These are phyloP conservation scores for Colletotrichum lindemuthianum DNA, from an alignment of 2,329 filamentous ascomycete genomes.

Conservation along the genomic window DNA sequence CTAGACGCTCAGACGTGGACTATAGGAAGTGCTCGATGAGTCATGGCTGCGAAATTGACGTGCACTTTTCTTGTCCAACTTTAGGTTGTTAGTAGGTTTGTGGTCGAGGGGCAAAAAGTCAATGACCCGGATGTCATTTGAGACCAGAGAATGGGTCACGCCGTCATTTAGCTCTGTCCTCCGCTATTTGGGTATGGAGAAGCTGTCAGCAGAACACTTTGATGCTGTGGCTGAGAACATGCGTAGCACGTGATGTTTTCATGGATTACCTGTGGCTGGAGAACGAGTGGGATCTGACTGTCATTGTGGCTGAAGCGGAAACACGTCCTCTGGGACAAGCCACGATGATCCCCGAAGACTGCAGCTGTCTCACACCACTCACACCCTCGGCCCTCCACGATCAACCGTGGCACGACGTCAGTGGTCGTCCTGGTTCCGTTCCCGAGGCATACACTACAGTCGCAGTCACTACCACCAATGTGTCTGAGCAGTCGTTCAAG, in stretches of 20 bases:
- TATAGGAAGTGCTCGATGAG: slow-evolving; percentile 19
- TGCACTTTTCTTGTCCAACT: slow-evolving; percentile 8
- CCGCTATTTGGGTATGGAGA: neutral
- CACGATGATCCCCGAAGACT: too few relatives aligned
- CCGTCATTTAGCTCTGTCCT: slow-evolving; percentile 7
- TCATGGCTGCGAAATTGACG: slow-evolving; percentile 11
- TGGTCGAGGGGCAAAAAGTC: neutral
- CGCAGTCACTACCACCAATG: neutral
- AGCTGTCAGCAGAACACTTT: neutral
- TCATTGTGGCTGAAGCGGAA: slow-evolving; percentile 14
- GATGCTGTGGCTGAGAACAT: neutral
- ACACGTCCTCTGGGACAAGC: neutral
- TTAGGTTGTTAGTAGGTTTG: neutral
- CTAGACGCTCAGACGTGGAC: slow-evolving; percentile 7
- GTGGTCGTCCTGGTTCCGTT: slow-evolving; percentile 12
- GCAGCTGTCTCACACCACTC: neutral
- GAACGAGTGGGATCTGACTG: accelerated
- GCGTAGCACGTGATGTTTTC: slow-evolving; percentile 6
- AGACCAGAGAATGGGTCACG: slow-evolving; percentile 10
- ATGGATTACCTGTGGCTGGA: neutral
- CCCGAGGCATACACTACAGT: slow-evolving; percentile 1
- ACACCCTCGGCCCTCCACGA: slow-evolving; percentile 2
- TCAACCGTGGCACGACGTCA: slow-evolving; percentile 30
- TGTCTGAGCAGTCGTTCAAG: neutral
- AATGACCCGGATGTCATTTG: slow-evolving; percentile 17